Percentiles rank a stretch among this genome's conserved stretches.
phyloP scores from a whole-genome alignment of 1,284 basidiomycete genomes.

The Marasmius fiardii region DNA sequence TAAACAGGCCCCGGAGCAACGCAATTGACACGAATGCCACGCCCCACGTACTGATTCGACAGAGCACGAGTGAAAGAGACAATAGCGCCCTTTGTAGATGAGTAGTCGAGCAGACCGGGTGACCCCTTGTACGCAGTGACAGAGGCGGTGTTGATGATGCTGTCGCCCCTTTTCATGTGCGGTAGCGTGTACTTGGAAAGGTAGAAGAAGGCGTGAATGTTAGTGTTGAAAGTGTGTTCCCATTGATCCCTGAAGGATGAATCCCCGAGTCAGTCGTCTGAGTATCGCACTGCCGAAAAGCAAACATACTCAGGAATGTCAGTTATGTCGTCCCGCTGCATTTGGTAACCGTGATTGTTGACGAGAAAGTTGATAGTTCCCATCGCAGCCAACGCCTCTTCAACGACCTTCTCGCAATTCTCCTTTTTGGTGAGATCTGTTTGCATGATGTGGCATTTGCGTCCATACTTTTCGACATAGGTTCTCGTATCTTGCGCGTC shows the following conservation, averaged over 20 bases:
- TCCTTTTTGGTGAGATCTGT: background rate
- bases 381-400: background rate
- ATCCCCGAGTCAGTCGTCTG: no score
- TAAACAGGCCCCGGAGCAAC: constrained; percentile 54
- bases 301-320: background rate
- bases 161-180: constrained; percentile 55
- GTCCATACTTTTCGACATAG: background rate
- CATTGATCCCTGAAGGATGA: constrained; percentile 29
- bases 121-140: constrained; percentile 55
- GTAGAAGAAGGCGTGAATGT: constrained; percentile 58
- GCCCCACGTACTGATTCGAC: constrained; percentile 51
- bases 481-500: background rate
- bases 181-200: constrained; percentile 53
- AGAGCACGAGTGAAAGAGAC: constrained; percentile 53
- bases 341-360: background rate
- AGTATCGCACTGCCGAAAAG: no score
- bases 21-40: constrained; percentile 56
- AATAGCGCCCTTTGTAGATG: constrained; percentile 57
- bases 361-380: background rate
- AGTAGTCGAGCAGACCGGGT: constrained; percentile 47
- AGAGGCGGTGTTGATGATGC: constrained; percentile 63
- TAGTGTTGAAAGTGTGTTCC: constrained; percentile 51
- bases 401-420: background rate
- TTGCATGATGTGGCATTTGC: background rate
- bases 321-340: background rate